phyloP scores from a whole-genome alignment of 169 alveolate genomes.

The Theileria parva region DNA sequence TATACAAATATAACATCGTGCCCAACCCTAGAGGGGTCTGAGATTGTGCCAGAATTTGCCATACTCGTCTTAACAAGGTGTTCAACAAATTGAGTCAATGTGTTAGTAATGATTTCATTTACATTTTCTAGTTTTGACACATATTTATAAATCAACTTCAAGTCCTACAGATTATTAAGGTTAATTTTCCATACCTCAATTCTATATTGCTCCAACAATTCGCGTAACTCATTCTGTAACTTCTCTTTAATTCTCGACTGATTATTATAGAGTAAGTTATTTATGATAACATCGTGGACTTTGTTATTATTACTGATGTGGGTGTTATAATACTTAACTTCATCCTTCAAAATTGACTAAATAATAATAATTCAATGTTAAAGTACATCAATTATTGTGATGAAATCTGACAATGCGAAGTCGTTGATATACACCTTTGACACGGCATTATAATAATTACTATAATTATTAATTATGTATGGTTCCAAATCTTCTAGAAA shows the following conservation, averaged over 20 bases:
- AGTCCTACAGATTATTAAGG: constrained; percentile 21
- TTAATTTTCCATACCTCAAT: constrained; percentile 13
- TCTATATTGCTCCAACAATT: constrained; percentile 4
- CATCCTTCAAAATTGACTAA: constrained; percentile 30
- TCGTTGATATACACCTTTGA: constrained; percentile 49
- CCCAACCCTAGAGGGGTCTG: too few species aligned
- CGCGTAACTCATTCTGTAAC: constrained; percentile 8
- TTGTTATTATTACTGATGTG: constrained; percentile 16
- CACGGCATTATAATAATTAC: constrained; percentile 25
- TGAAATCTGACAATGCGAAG: constrained; percentile 30
- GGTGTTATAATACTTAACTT: constrained; percentile 7
- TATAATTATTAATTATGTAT: constrained; percentile 23
- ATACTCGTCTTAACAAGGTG: background rate
- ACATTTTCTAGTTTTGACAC: constrained; percentile 1
- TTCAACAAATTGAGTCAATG: constrained; percentile 13
- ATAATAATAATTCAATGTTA: background rate
- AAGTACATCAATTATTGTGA: constrained; percentile 51
- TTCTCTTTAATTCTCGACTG: constrained; percentile 2
- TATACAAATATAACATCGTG: background rate
- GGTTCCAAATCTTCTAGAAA: constrained; percentile 44
- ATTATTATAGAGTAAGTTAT: background rate
- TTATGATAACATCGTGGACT: background rate
- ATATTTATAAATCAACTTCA: constrained; percentile 24
- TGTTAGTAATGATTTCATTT: background rate
- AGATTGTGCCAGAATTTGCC: too few species aligned